Percentiles rank a stretch among this genome's conserved stretches.
These are phyloP conservation scores for Apium graveolens DNA, from an alignment of 129 eudicot genomes.

Conservation along the genomic window DNA sequence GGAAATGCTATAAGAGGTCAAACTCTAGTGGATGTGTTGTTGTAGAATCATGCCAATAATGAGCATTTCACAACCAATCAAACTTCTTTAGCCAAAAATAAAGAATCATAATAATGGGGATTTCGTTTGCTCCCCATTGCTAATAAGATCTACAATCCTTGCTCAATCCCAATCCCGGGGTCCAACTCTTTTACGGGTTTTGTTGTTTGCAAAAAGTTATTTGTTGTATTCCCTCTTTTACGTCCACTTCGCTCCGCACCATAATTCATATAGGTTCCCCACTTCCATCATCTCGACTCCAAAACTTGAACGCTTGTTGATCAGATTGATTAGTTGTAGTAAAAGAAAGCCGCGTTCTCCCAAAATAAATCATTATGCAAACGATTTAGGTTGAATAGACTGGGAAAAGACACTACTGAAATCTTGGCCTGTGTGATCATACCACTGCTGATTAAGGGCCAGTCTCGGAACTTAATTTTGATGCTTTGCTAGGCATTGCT, in stretches of 20 bases:
- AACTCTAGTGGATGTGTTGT: neutral
- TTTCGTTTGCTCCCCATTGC: constrained; percentile 49
- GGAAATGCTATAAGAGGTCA: neutral
- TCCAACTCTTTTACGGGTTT: neutral
- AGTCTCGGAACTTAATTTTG: neutral
- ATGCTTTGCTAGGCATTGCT: neutral
- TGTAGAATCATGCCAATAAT: neutral
- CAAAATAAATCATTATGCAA: neutral
- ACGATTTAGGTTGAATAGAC: neutral
- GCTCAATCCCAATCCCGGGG: neutral
- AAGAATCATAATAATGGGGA: constrained; percentile 41
- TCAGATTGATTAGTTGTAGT: neutral
- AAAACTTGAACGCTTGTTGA: neutral
- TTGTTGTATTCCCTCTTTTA: neutral
- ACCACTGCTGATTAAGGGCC: neutral
- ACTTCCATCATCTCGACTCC: neutral
- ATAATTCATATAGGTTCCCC: neutral
- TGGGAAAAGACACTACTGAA: neutral
- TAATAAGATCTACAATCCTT: constrained; percentile 16
- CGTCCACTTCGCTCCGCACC: neutral
- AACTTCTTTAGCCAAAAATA: constrained; percentile 23
- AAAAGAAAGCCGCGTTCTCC: neutral
- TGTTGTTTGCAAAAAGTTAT: neutral
- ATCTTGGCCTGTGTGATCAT: neutral
- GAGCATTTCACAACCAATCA: neutral